Evolutionary conservation across 2,329 filamentous ascomycete genomes (phyloP), one percentile per base, ranked within the genome.

Genomic region (Cladosporium sp.): DNA sequence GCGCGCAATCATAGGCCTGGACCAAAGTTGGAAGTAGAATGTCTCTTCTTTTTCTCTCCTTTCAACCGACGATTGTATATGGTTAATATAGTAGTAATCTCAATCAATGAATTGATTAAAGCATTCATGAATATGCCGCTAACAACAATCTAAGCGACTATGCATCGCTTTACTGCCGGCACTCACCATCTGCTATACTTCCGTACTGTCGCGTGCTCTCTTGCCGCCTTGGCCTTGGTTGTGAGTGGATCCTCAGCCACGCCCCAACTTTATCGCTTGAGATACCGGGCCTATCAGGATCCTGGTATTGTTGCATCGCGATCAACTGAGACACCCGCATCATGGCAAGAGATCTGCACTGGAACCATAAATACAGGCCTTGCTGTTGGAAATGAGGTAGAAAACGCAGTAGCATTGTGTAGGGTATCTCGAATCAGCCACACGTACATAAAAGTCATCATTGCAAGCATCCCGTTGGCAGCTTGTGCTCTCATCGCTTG

Each of bases 401-500:
- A 23, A 8, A 21, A 13, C 7, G n/a, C 39, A 21, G 7, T 46
- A 13, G n/a, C 10, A 46, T n/a, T n/a, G n/a, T n/a, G n/a, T 46
- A 30, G 51, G 51, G 51, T 54, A 54, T 54, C 51, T 54, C 1
- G 18, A 46, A 46, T 32, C 25, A 4, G 13, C 26, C 51, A 30
- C 16, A 53, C 7, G 39, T 11, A 46, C 39, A 21, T 21, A 6
- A 21, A 30, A 30, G 4, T 14, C 51, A 21, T 32, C 51, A 21
- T 54, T 54, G 51, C 28, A 21, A 28, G 10, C 51, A 30, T 11
- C 11, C 3, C 51, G 30, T 54, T 18, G 14, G 16, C 26, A 53
- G 25, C 2, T 16, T n/a, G n/a, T n/a, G n/a, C n/a, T 49, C 46
- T 58, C 56, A 74, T 64, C 71, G 69, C 56, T 69, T 71, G 7